Evolutionary conservation across 441 rosid genomes (phyloP), one percentile per base, ranked within the genome.

Genomic region (Adansonia madagascariensis): DNA sequence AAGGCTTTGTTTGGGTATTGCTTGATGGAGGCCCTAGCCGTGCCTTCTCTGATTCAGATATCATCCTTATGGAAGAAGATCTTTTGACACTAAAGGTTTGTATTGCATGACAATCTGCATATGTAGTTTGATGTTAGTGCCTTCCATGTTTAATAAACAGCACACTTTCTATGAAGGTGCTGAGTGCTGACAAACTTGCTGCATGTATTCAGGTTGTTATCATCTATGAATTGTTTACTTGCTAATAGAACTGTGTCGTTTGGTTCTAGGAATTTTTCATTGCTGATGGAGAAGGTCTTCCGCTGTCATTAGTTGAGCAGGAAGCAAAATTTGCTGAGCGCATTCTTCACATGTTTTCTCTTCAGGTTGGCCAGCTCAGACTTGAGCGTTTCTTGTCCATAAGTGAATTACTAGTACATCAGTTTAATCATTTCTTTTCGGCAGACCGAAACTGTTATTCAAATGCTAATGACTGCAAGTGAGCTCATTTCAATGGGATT

Each of bases 11-110:
- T 74, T 88, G 98, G 92, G 89, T 94, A 73, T 81, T 94, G 86
- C 90, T 97, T 82, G 94, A 97, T 83, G 99, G 99, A 84, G 98
- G 99, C 63, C 97, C 98, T 73, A 89, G 94, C 62, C 95, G 97
- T 69, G 97, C 98, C 65, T 97, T 90, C 81, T 89, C 97, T 52
- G 92, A 94, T 84, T 86, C 95, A 71, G 98, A 94, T 86, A 75
- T 92, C 76, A 61, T 76, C 46, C 71, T 93, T 86, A 84, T 97
- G 89, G 97, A 94, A 87, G 99, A 91, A 66, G 99, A 97, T 86
- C 87, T 97, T 44, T 77, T 77, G 74, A 82, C 78, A 43, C 88
- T 97, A 89, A 94, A 92, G 92, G 99, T 94, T 39, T 72, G 73
- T 46, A 9, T 11, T 61, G 50, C 27, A 35, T 39, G 63, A 31